Evolutionary conservation across 176 grass and related monocot species (phyloP).

Genomic region (Rhynchospora pubera): DNA sequence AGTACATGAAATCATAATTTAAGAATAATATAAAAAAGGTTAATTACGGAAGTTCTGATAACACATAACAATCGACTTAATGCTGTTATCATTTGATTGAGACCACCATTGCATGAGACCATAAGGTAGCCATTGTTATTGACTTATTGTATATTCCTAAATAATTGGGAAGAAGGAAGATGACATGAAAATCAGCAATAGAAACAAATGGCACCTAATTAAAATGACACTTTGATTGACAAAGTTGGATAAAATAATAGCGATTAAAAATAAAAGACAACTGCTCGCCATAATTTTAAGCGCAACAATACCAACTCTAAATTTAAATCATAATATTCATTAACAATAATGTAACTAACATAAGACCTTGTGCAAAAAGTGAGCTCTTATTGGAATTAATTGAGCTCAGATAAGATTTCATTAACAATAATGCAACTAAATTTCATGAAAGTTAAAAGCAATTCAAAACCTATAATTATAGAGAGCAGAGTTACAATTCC

Average conservation of each 20-base stretch:
- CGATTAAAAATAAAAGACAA: background rate
- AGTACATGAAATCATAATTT: background rate
- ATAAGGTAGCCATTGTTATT: no score
- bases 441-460: no score
- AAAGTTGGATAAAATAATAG: background rate
- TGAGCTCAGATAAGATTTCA: no score
- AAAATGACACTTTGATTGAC: conserved; percentile 3
- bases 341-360: conserved; percentile 1
- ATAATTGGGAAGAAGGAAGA: conserved; percentile 1
- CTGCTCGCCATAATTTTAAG: background rate
- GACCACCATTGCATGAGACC: no score
- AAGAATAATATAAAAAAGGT: background rate
- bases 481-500: no score
- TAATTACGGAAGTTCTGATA: background rate
- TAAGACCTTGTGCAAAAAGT: conserved; percentile 9
- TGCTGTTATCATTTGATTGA: conserved; percentile 33
- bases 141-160: background rate
- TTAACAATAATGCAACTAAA: no score
- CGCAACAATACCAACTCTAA: conserved; percentile 7
- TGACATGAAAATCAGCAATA: conserved; percentile 9
- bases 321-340: background rate
- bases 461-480: no score
- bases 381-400: no score
- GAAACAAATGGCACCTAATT: background rate
- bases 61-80: conserved; percentile 36